Conservation (phyloP, 2,329 filamentous ascomycete species). For the Trichoderma sp. region DNA sequence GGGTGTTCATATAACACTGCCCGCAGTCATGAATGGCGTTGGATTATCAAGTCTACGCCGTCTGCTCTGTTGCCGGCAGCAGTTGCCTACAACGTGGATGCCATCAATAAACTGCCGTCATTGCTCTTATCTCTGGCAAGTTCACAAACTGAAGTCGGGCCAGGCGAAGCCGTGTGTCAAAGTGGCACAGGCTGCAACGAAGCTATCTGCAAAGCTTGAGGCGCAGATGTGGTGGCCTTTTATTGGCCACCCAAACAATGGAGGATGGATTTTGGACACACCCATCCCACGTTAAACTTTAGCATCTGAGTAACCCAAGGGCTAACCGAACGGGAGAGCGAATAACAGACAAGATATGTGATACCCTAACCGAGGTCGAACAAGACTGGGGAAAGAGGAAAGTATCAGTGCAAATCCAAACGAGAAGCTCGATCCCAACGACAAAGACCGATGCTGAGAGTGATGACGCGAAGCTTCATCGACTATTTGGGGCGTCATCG, state of each 20-base stretch:
- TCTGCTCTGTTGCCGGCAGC: neutral
- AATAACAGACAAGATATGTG: neutral
- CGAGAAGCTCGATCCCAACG: neutral
- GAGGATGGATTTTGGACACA: neutral
- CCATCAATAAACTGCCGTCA: neutral
- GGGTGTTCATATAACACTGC: too few relatives aligned
- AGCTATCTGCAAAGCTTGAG: neutral
- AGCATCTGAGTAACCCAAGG: neutral
- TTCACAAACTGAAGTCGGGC: neutral
- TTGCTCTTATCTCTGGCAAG: neutral
- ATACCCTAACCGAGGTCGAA: neutral
- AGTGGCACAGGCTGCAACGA: neutral
- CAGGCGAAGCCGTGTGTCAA: neutral
- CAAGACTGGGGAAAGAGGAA: neutral
- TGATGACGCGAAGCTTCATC: neutral
- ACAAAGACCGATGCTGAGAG: neutral
- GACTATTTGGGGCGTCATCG: neutral
- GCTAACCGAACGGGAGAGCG: neutral
- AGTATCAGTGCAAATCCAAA: too few relatives aligned
- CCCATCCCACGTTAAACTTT: neutral
- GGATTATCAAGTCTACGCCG: neutral
- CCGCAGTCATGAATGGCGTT: neutral
- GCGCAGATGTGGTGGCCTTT: neutral
- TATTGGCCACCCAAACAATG: neutral
- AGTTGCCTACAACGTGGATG: neutral